These are phyloP conservation scores for Phtheirospermum japonicum DNA, from an alignment of 257 asterid genomes.

Conservation along the genomic window DNA sequence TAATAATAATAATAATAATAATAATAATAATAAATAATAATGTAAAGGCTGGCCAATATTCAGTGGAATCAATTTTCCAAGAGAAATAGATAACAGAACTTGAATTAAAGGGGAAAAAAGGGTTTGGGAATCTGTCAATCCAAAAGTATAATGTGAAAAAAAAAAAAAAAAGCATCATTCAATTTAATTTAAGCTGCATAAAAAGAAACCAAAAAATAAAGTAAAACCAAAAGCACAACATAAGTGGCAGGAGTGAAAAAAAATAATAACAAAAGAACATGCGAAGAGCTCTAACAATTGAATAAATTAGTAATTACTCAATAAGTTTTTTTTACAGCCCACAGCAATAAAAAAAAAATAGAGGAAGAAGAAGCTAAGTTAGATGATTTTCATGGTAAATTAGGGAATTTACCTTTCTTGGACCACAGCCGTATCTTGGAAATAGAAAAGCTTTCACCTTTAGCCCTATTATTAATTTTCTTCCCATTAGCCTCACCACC, in stretches of 20 bases:
- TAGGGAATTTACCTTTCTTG: constrained; percentile 64
- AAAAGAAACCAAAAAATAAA: constrained; percentile 35
- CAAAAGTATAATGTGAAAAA: constrained; percentile 37
- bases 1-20: too few species aligned
- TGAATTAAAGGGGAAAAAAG: constrained; percentile 32
- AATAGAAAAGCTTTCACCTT: too few species aligned
- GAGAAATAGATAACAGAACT: constrained; percentile 27
- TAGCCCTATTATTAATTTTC: constrained; percentile 65
- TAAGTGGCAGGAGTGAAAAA: too few species aligned
- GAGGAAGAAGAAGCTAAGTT: too few species aligned
- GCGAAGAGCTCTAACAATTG: too few species aligned
- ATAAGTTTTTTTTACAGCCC: not conserved
- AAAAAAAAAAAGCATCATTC: constrained; percentile 45
- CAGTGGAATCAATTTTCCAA: constrained; percentile 19
- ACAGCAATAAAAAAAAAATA: not conserved
- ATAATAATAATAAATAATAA: too few species aligned
- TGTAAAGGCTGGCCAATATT: too few species aligned
- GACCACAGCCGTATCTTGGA: constrained; percentile 98
- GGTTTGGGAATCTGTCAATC: constrained; percentile 31
- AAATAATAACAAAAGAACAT: not conserved
- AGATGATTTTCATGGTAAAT: constrained; percentile 18
- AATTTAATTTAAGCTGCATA: constrained; percentile 35
- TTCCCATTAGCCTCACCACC: constrained; percentile 46
- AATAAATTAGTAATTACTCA: too few species aligned
- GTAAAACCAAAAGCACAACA: too few species aligned